phyloP scores from a whole-genome alignment of 352 stramenopile species.

The Phytophthora fragariae region DNA sequence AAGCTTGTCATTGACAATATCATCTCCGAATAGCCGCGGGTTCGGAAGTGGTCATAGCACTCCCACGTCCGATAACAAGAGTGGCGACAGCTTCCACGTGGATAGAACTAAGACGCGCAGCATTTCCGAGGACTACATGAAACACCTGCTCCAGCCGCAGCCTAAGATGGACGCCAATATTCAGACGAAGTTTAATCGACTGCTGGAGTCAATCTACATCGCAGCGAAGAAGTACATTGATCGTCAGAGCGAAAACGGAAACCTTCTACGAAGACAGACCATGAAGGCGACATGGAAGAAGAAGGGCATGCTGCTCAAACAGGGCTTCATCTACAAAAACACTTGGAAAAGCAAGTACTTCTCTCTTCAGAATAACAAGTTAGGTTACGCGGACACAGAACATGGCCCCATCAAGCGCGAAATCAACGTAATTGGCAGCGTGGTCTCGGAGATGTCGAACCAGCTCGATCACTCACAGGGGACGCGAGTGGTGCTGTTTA shows the following conservation, averaged over 20 bases:
- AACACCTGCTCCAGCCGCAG: constrained; percentile 58
- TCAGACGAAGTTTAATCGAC: constrained; percentile 81
- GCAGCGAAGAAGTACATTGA: constrained; percentile 90
- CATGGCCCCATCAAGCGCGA: constrained; percentile 88
- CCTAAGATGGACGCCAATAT: constrained; percentile 90
- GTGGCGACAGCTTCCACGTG: constrained; percentile 61
- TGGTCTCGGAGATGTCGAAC: constrained; percentile 85
- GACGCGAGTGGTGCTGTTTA: constrained; percentile 84
- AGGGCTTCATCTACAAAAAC: constrained; percentile 92
- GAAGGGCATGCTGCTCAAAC: constrained; percentile 87
- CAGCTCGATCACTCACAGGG: constrained; percentile 91
- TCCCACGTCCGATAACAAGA: constrained; percentile 65
- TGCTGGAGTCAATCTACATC: constrained; percentile 88
- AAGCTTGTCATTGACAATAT: constrained; percentile 75
- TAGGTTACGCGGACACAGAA: constrained; percentile 83
- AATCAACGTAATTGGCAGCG: constrained; percentile 87
- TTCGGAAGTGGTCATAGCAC: constrained; percentile 74
- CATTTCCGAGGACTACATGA: constrained; percentile 83
- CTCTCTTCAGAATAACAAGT: constrained; percentile 89
- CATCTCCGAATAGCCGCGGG: constrained; percentile 72
- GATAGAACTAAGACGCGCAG: constrained; percentile 72
- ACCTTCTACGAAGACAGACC: constrained; percentile 68
- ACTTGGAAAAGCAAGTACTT: constrained; percentile 91
- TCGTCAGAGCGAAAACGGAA: constrained; percentile 67
- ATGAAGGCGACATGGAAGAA: constrained; percentile 91